Evolutionary conservation across 148 eudicot species (phyloP), one percentile per base, ranked within the genome.

Genomic region (Cornus suecica): DNA sequence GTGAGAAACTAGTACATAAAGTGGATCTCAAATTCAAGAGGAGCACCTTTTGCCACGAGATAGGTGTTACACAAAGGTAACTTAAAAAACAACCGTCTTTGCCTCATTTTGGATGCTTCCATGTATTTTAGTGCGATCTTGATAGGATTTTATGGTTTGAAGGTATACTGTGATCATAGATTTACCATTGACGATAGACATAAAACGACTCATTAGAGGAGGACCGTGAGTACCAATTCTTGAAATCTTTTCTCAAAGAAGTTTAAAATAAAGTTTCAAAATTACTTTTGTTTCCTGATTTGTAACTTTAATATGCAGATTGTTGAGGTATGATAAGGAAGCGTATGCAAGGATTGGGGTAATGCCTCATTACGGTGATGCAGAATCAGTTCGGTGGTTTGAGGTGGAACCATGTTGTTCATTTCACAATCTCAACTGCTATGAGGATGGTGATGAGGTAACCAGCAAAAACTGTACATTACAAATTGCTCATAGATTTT

Each of bases 91-190:
- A 25, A 52, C 8, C 8, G 14, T 5, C 3, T 20, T 5, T 8
- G 18, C 58, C 5, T 15, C 14, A 7, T 9, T n/a, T n/a, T n/a
- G n/a, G 18, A 16, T 23, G 2, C 24, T 22, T 2, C 7, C 1
- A 54, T 28, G n/a, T 1, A 58, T 22, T 26, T 56, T 10, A 11
- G 24, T 11, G 7, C 11, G 1, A 30, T 10, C 0, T 23, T 62
- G 24, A 24, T n/a, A n/a, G n/a, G n/a, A n/a, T n/a, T n/a, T n/a
- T n/a, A n/a, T n/a, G 3, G 26, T 18, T 60, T 74, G 74, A 73
- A 83, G 83, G 74, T 82, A 77, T 34, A 85, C 82, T 45, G 85
- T 85, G 26, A 71, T 82, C 74, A 30, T 80, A 67, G 85, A 85
- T 77, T 79, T 82, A 68, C 83, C 85, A 30, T 56, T 82, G 29